Conservation (phyloP, 2,329 filamentous ascomycete genomes). For the Scedosporium minutisporum region DNA sequence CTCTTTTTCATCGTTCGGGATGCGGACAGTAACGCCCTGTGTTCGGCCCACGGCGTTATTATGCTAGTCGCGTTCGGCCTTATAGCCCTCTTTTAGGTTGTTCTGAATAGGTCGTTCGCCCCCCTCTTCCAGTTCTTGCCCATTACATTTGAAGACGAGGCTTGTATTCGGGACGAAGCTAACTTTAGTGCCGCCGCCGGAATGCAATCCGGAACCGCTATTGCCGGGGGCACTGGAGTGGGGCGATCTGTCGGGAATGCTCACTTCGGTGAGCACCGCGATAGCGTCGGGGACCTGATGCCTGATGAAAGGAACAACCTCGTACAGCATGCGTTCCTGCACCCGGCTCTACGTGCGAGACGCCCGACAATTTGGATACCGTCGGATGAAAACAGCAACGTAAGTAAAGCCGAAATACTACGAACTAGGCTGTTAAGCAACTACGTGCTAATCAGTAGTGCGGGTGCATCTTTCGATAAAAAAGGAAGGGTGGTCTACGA, state of each 20-base stretch:
- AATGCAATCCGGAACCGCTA: no score
- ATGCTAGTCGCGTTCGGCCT: slow-evolving; percentile 70
- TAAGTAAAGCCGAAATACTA: slow-evolving; percentile 83
- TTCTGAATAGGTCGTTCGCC: slow-evolving; percentile 74
- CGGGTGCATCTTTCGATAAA: slow-evolving; percentile 78
- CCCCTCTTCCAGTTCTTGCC: slow-evolving; percentile 84
- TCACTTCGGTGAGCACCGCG: slow-evolving; percentile 76
- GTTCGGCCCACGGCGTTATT: slow-evolving; percentile 66
- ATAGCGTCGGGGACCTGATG: slow-evolving; percentile 89
- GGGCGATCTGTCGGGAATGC: slow-evolving; percentile 68
- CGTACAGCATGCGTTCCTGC: slow-evolving; percentile 81
- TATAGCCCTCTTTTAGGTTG: slow-evolving; percentile 67
- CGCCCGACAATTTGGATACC: slow-evolving; percentile 92
- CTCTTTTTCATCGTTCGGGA: slow-evolving; percentile 74
- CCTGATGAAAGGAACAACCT: slow-evolving; percentile 80
- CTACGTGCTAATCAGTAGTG: slow-evolving; percentile 86
- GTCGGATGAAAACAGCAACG: slow-evolving; percentile 74
- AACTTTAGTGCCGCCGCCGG: no score
- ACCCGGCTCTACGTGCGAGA: slow-evolving; percentile 73
- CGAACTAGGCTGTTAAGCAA: slow-evolving; percentile 68
- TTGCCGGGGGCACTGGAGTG: slow-evolving; percentile 66
- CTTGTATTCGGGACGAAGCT: slow-evolving; percentile 80
- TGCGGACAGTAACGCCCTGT: slow-evolving; percentile 41
- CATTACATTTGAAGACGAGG: slow-evolving; percentile 92
- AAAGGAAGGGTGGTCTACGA: slow-evolving; percentile 77